These are phyloP conservation scores for Physcomitrellopsis africana DNA, from an alignment of 225 moss, liverwort and hornwort species.

Conservation along the genomic window DNA sequence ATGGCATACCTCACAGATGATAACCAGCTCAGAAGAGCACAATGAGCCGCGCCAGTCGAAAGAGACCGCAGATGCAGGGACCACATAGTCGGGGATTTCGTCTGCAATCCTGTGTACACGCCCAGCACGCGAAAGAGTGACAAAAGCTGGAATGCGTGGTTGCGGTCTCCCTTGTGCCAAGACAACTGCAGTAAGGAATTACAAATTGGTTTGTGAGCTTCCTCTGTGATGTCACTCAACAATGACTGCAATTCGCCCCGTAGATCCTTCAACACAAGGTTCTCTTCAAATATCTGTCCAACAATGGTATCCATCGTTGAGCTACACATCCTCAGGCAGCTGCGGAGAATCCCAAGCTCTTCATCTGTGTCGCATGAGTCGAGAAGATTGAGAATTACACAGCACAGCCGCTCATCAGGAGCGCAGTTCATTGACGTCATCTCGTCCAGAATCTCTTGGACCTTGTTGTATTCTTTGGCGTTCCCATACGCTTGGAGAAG, in stretches of 20 bases:
- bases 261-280: conserved; percentile 18
- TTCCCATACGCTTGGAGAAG: conserved; percentile 60
- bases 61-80: conserved; percentile 62
- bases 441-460: conserved; percentile 40
- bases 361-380: conserved; percentile 43
- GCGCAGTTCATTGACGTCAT: conserved; percentile 47
- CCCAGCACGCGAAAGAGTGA: conserved; percentile 40
- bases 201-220: conserved; percentile 62
- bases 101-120: conserved; percentile 55
- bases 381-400: conserved; percentile 54
- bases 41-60: conserved; percentile 59
- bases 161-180: conserved; percentile 51
- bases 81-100: conserved; percentile 49
- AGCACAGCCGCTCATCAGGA: conserved; percentile 61
- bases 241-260: conserved; percentile 34
- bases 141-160: conserved; percentile 42
- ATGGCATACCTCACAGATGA: conserved; percentile 35
- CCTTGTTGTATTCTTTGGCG: conserved; percentile 46
- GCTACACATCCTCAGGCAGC: conserved; percentile 43
- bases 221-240: conserved; percentile 43
- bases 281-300: conserved; percentile 38
- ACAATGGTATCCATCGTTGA: conserved; percentile 35
- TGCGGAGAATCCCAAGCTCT: conserved; percentile 38
- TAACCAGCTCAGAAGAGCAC: conserved; percentile 58
- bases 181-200: conserved; percentile 60